Evolutionary conservation across 768 basidiomycete genomes (phyloP).

Genomic region (Leucocoprinus sp.): DNA sequence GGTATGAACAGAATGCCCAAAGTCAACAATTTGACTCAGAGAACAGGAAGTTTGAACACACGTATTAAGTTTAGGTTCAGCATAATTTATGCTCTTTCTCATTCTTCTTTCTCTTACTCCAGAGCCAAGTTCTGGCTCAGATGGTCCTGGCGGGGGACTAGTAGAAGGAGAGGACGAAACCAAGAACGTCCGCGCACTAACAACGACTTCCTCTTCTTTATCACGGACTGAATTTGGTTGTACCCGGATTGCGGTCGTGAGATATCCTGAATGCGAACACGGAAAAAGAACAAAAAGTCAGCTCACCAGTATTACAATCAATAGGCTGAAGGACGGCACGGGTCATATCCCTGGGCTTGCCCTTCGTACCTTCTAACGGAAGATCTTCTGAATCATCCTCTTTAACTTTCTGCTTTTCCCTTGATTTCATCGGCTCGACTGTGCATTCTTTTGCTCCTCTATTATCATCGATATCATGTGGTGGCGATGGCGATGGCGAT

Average conservation of each 20-base stretch:
- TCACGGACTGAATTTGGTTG: constrained; percentile 8
- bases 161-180: constrained; percentile 9
- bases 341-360: constrained; percentile 58
- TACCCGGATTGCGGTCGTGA: constrained; percentile 15
- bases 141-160: constrained; percentile 27
- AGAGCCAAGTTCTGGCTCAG: constrained; percentile 19
- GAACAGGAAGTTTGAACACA: constrained; percentile 28
- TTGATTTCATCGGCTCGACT: constrained; percentile 12
- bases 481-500: background rate
- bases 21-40: constrained; percentile 10
- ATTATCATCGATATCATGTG: constrained; percentile 19
- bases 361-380: constrained; percentile 31
- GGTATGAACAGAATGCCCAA: no score
- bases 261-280: constrained; percentile 13
- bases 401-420: constrained; percentile 18
- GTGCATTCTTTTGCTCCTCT: constrained; percentile 15
- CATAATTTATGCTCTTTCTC: constrained; percentile 78
- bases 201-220: constrained; percentile 10
- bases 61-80: constrained; percentile 87
- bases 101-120: constrained; percentile 48
- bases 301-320: constrained; percentile 32
- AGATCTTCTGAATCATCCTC: constrained; percentile 22
- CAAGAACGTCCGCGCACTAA: constrained; percentile 11
- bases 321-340: constrained; percentile 35
- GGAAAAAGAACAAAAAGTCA: constrained; percentile 7